Percentiles rank a stretch among this genome's conserved stretches.
Conservation (phyloP, 169 alveolate genomes). For the Plasmodium reichenowi region DNA sequence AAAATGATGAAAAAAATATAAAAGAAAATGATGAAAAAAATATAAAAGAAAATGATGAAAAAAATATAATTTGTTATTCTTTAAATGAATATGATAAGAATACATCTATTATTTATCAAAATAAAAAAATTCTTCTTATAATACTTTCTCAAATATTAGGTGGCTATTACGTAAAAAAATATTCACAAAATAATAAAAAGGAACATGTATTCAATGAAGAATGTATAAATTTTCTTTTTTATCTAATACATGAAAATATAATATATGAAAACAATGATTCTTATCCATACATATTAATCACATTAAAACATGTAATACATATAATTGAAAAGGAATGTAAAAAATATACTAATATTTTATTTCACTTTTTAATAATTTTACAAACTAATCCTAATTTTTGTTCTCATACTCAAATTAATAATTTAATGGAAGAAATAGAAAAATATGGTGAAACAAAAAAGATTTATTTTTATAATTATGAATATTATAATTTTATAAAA, state of each 20-base stretch:
- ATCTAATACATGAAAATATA: constrained; percentile 58
- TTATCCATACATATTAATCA: constrained; percentile 42
- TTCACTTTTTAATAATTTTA: constrained; percentile 55
- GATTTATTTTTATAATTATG: constrained; percentile 48
- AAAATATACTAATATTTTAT: constrained; percentile 47
- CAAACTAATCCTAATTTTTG: constrained; percentile 28
- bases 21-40: no score
- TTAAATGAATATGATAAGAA: neutral
- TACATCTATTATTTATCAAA: constrained; percentile 6
- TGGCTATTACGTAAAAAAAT: constrained; percentile 21
- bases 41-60: no score
- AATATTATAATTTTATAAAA: constrained; percentile 25
- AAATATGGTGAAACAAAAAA: constrained; percentile 16
- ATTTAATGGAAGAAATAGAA: constrained; percentile 54
- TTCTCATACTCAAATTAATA: constrained; percentile 20
- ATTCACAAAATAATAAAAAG: neutral
- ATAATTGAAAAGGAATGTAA: constrained; percentile 50
- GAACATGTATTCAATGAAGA: neutral
- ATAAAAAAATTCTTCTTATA: constrained; percentile 59
- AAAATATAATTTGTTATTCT: neutral
- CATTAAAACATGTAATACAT: constrained; percentile 26
- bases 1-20: no score
- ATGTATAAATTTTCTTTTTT: constrained; percentile 44
- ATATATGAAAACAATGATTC: constrained; percentile 42
- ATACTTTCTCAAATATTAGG: constrained; percentile 51